These are phyloP conservation scores for Trifolium repens DNA, from an alignment of 306 rosid genomes.

Conservation along the genomic window DNA sequence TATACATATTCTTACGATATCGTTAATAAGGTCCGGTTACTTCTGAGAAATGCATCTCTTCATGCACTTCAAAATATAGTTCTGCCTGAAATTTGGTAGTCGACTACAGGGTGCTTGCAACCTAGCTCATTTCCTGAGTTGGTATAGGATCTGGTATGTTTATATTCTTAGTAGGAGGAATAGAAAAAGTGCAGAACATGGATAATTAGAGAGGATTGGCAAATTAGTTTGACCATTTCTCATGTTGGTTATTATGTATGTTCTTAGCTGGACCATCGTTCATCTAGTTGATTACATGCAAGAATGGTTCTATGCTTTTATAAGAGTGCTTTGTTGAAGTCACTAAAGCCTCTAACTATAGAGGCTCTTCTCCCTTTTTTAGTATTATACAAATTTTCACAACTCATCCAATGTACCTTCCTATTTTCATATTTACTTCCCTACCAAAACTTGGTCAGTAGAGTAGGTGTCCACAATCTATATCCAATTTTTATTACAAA, in stretches of 20 bases:
- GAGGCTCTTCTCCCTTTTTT: not conserved
- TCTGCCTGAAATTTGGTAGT: not conserved
- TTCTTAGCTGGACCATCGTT: not conserved
- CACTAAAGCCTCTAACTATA: not conserved
- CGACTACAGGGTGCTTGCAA: not conserved
- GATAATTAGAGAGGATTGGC: not conserved
- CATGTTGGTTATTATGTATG: not conserved
- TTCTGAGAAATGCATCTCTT: not conserved
- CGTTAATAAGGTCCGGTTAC: not conserved
- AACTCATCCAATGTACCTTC: too few relatives aligned
- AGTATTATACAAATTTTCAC: too few relatives aligned
- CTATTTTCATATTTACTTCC: not conserved
- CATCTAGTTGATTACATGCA: not conserved
- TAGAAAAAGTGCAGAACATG: not conserved
- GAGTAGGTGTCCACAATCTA: not conserved
- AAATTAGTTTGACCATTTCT: not conserved
- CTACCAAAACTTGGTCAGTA: too few relatives aligned
- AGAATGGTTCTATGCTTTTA: not conserved
- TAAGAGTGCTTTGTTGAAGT: not conserved
- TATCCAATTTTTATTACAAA: not conserved
- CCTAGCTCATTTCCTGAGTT: not conserved
- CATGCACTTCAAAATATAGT: not conserved
- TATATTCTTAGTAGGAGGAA: not conserved
- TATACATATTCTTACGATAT: not conserved
- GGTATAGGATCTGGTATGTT: not conserved